Conservation (phyloP, 2,329 filamentous ascomycete genomes). For the Ceratocystis cacaofunesta region DNA sequence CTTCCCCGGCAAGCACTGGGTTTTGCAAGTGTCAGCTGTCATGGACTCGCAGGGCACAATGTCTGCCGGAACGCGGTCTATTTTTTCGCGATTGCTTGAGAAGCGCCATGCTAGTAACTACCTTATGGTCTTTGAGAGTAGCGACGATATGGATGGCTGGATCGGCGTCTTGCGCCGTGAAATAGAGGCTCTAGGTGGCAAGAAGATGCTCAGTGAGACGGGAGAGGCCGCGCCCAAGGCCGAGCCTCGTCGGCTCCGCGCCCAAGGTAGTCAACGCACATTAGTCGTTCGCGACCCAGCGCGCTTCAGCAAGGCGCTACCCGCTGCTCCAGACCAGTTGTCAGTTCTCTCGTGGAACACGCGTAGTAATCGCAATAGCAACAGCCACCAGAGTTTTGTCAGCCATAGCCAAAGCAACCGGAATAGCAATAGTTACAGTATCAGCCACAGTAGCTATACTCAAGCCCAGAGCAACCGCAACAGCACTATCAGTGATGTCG, state of each 20-base stretch:
- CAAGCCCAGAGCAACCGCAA: constrained; percentile 23
- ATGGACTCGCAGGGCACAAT: constrained; percentile 41
- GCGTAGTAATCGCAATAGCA: neutral
- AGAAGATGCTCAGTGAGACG: constrained; percentile 45
- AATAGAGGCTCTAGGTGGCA: constrained; percentile 56
- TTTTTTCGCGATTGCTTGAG: constrained; percentile 43
- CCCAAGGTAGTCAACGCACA: constrained; percentile 32
- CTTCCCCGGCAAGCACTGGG: constrained; percentile 67
- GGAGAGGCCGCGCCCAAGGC: constrained; percentile 35
- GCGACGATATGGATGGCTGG: constrained; percentile 65
- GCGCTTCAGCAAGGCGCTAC: constrained; percentile 24
- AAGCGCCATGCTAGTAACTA: constrained; percentile 47
- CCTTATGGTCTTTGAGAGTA: constrained; percentile 56
- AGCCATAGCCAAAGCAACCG: neutral
- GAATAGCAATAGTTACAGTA: constrained; percentile 22
- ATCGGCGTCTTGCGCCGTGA: constrained; percentile 51
- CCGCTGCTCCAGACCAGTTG: constrained; percentile 8
- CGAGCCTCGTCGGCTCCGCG: constrained; percentile 22
- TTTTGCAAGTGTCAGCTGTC: constrained; percentile 56
- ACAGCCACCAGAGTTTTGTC: neutral
- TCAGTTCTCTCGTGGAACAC: constrained; percentile 6
- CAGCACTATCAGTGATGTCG: constrained; percentile 18
- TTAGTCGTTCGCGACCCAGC: constrained; percentile 34
- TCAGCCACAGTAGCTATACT: neutral
- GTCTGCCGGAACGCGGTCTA: constrained; percentile 36